Percentiles rank a stretch among this genome's conserved stretches.
Evolutionary conservation across 768 basidiomycete species (phyloP).

Genomic region (Boletus edulis): DNA sequence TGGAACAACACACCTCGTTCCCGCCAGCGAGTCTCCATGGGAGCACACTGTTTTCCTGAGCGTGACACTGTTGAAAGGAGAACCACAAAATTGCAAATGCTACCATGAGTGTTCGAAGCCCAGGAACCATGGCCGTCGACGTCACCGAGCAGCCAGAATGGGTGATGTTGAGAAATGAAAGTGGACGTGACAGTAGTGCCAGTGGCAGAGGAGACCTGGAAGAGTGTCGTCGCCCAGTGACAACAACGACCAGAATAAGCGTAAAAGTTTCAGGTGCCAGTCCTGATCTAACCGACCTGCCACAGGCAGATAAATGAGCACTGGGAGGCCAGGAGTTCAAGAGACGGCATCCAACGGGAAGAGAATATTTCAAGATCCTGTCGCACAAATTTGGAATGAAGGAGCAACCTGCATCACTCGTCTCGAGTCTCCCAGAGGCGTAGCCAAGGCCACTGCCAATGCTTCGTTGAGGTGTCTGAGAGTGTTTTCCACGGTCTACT

Average conservation of each 20-base stretch:
- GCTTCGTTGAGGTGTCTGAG: background rate
- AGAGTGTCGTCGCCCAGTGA: background rate
- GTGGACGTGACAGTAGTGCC: background rate
- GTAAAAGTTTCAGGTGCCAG: constrained; percentile 10
- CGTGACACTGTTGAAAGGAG: background rate
- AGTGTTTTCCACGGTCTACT: background rate
- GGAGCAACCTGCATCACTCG: background rate
- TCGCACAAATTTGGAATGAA: background rate
- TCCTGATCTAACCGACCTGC: constrained; percentile 10
- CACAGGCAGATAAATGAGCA: background rate
- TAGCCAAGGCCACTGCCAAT: constrained; percentile 13
- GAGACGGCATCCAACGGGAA: background rate
- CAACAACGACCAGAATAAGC: background rate
- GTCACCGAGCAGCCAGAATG: background rate
- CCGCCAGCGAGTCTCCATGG: constrained; percentile 1
- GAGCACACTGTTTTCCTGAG: background rate
- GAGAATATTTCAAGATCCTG: background rate
- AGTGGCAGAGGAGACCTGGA: background rate
- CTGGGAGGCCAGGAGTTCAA: background rate
- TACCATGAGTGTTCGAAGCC: constrained; percentile 2
- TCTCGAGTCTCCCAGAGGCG: background rate
- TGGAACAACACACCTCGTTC: constrained; percentile 4
- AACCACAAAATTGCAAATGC: constrained; percentile 1
- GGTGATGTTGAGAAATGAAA: background rate
- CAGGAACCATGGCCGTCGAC: constrained; percentile 10